Conservation (phyloP, 768 basidiomycete genomes). For the Rhodosporidiobolus odoratus region DNA sequence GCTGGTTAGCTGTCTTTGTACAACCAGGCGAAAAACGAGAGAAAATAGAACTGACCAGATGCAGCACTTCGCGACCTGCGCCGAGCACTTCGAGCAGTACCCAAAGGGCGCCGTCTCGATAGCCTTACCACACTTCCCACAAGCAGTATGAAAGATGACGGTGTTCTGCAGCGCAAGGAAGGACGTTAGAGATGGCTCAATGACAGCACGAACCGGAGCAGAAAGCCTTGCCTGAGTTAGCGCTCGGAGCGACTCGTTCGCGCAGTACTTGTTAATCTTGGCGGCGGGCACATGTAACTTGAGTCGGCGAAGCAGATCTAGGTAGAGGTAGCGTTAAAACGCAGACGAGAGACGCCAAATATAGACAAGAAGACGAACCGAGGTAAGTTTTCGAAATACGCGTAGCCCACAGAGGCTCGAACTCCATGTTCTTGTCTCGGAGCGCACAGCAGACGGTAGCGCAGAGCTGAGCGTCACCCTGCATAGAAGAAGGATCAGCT, state of each 20-base stretch:
- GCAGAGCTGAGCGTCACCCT: conserved; percentile 36
- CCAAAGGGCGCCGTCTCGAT: conserved; percentile 23
- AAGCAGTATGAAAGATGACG: conserved; percentile 34
- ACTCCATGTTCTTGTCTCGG: conserved; percentile 1
- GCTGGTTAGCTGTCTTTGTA: too few relatives aligned
- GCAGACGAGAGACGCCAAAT: background rate
- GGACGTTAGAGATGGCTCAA: background rate
- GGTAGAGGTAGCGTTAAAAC: background rate
- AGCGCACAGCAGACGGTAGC: conserved; percentile 22
- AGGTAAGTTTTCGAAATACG: conserved; percentile 32
- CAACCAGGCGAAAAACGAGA: too few relatives aligned
- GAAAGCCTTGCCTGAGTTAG: conserved; percentile 15
- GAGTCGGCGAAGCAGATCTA: conserved; percentile 30
- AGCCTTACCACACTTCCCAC: conserved; percentile 31
- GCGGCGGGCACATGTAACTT: conserved; percentile 28
- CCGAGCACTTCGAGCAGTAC: conserved; percentile 17
- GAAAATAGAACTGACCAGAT: conserved; percentile 19
- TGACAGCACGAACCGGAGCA: background rate
- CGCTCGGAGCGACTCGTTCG: background rate
- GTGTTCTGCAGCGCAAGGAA: conserved; percentile 11
- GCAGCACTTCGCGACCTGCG: conserved; percentile 17
- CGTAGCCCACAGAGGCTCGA: conserved; percentile 22
- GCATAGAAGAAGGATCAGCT: background rate
- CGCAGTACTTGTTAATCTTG: conserved; percentile 27
- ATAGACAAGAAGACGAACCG: background rate